phyloP scores from a whole-genome alignment of 2,329 filamentous ascomycete genomes.

The Aspergillus glaucus region DNA sequence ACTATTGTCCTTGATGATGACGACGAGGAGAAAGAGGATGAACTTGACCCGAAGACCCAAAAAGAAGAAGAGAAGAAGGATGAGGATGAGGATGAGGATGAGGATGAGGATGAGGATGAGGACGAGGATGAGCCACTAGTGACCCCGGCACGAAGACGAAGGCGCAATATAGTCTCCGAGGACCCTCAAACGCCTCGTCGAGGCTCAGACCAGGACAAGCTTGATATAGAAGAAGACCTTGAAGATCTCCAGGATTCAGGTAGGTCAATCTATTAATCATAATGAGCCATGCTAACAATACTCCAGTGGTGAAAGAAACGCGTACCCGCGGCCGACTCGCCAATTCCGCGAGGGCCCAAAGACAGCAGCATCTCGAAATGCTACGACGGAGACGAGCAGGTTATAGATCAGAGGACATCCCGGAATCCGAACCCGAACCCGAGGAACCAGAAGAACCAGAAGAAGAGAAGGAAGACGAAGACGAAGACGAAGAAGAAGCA shows the following conservation, averaged over 20 bases:
- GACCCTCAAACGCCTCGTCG: constrained; percentile 19
- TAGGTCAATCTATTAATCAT: constrained; percentile 8
- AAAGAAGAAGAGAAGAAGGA: neutral
- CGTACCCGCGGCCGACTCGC: constrained; percentile 37
- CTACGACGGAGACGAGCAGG: constrained; percentile 40
- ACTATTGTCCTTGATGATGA: constrained; percentile 21
- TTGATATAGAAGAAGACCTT: constrained; percentile 42
- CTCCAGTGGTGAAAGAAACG: constrained; percentile 28
- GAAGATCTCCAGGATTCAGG: constrained; percentile 41
- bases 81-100: constrained; percentile 1
- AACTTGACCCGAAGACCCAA: neutral
- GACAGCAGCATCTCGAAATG: constrained; percentile 37
- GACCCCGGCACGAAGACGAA: constrained; percentile 24
- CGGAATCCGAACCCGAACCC: constrained; percentile 19
- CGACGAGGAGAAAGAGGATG: constrained; percentile 8
- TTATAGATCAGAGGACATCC: constrained; percentile 25
- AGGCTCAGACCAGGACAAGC: constrained; percentile 25
- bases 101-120: constrained; percentile 19
- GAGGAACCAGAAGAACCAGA: constrained; percentile 15
- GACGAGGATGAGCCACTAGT: constrained; percentile 16
- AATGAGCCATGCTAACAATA: neutral
- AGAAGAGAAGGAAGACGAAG: constrained; percentile 5
- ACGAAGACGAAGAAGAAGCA: constrained; percentile 9
- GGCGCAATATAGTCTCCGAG: constrained; percentile 8
- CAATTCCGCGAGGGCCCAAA: constrained; percentile 33